Base-by-base conservation (phyloP, 805 yeast species). In the Candida koratica region DNA sequence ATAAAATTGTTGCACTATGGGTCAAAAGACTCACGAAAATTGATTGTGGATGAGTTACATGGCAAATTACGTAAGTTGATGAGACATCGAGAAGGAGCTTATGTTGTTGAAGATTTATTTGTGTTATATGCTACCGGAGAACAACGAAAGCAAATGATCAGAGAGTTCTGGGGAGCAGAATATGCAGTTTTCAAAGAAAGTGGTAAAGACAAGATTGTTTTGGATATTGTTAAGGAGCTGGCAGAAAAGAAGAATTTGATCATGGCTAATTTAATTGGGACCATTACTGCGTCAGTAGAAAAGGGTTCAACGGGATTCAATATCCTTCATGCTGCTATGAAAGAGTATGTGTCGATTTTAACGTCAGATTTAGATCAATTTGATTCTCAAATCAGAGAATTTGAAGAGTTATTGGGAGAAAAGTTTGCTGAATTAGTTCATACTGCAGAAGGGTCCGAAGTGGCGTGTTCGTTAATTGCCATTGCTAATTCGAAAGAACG, bases 61-160 rank as follows among this genome's bases (percentile, higher is more conserved):
- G 98, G 98, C 33, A 81, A 81, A 50, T 75, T 86, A 52, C 75
- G 96, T 58, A 90, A 87, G 62, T 69, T 90, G 40, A 87, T 90
- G 93, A 80, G 95, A 69, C 97, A 90, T 64, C 82, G 84, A 66
- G 97, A 90, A 71, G 98, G 97, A 63, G 97, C 97, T 10, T 88
- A 90, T 53, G 97, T 90, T 25, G 88, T 89, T 46, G 97, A 90
- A 63, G 98, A 90, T 69, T 70, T 86, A 52, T 90, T 71, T 56
- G 85, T 86, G 16, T 75, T 88, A 39, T 90, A 89, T 60, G 78
- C 96, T 8, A 77, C 87, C 16, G 74, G 82, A 19, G 85, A 81
- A 44, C 97, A 90, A 63, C 84, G 77, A 60, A 76, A 77, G 38
- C 96, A 86, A 62, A 89, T 90, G 84, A 78, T 90, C 47, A 79